Evolutionary conservation across 805 yeast species (phyloP), one percentile per base, ranked within the genome.

Genomic region (Barnettozyma salicaria): DNA sequence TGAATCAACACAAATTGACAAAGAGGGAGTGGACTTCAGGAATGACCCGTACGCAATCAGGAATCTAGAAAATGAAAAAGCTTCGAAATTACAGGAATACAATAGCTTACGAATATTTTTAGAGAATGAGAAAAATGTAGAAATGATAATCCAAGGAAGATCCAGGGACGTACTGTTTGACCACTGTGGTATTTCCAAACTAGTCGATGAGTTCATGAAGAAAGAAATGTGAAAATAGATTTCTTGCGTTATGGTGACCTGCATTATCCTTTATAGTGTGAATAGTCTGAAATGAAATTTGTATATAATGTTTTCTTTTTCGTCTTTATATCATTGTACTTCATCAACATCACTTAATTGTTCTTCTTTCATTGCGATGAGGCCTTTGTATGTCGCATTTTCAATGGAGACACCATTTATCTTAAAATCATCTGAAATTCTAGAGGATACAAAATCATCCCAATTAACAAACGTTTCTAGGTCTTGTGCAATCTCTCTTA

Each of bases 41-140:
- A 45, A 69, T 5, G 78, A 75, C 47, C 79, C 80, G 1, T 75
- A 75, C 45, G 72, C 72, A 4, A 58, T 62, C 9, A 61, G 67
- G 34, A 72, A 70, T 30, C 27, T 56, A 6, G 43, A 55, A 17
- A 58, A 57, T 7, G 51, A 53, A 14, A 52, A 56, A 13, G 60
- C 60, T 13, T 40, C 45, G 4, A 56, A 56, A 29, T 60, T 55
- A 30, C 32, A 18, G 2, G 52, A 56, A 12, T 58, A 60, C 34
- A 49, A 53, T n/a, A 44, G 44, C 5, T 35, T 71, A 8, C 39
- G 41, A 7, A 55, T 48, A 10, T 65, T 70, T 60, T 58, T 62
- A 12, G 49, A 56, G 16, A 71, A 68, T 45, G 74, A 71, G 41
- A 41, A 43, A 16, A 50, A 52, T 16, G 52, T 72, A 16, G 78